Base-by-base conservation (phyloP, 139 green algal species). In the Microglena sp. region DNA sequence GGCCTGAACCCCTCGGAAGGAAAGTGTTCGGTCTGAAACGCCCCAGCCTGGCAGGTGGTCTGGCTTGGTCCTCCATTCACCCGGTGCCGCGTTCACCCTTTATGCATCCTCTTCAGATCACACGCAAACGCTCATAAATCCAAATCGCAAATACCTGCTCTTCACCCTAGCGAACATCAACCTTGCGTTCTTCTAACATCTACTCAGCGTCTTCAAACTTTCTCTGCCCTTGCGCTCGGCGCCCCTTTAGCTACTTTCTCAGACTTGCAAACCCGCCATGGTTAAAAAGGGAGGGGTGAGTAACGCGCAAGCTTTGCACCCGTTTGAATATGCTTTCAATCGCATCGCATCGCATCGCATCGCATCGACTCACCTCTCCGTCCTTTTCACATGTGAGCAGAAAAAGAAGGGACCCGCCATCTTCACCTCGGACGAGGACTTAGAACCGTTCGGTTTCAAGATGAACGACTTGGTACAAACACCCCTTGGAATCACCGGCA, bases 401-500 rank as follows among this genome's bases (percentile, higher is more conserved):
- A 66, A 63, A 21, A 77, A 77, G 44, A 80, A 80, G 67, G 72
- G 56, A 22, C 73, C 77, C 15, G 62, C 77, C 2, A 67, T 73
- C 15, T 69, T 71, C 21, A 74, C 67, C 1, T 53, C 31, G 1
- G 66, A 72, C 3, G 77, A 66, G 18, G 69, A 75, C 15, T 30
- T 84, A 5, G 63, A 55, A 15, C 55, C 64, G 5, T 84, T 80
- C 63, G 77, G 77, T 24, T 76, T 84, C 15, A 78, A 70, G 59
- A 55, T 76, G 30, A 21, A 71, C 50, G 77, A 84, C 31, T 78
- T 84, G 4, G 66, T 84, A 11, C 45, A 71, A 0, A 84, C 77
- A 1, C 77, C 77, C 1, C 68, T 84, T n/a, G 77, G 77, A 3
- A 45, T 84, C 8, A 73, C 73, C 6, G 77, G 64, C 4, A 75